Percentiles rank a stretch among this genome's conserved stretches.
phyloP scores from a whole-genome alignment of 352 stramenopile genomes.

The Saprolegnia parasitica region DNA sequence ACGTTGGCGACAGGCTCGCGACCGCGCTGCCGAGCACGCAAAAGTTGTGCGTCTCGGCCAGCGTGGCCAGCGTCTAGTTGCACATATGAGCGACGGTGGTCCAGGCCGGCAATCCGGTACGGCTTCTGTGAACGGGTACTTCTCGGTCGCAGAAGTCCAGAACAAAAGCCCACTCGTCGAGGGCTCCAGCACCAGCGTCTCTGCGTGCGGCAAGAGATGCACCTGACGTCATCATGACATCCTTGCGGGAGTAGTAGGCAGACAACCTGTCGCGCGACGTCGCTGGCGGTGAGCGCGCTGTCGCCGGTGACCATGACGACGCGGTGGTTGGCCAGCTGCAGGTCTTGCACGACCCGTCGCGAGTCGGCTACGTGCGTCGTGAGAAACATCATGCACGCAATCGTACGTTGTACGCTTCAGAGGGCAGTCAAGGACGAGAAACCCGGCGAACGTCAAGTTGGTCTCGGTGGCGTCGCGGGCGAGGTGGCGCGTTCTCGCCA shows the following conservation, averaged over 20 bases:
- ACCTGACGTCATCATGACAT: slow-evolving; percentile 29
- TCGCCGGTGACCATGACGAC: slow-evolving; percentile 99
- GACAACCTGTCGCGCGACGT: slow-evolving; percentile 92
- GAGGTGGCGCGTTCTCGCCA: slow-evolving; percentile 64
- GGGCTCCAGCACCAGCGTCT: slow-evolving; percentile 2
- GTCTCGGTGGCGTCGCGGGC: slow-evolving; percentile 88
- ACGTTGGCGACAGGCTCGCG: slow-evolving; percentile 27
- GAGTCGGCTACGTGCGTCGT: slow-evolving; percentile 92
- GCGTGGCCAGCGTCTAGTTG: slow-evolving; percentile 19
- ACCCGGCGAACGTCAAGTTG: slow-evolving; percentile 94
- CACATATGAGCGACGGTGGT: too few species aligned
- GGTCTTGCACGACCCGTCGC: slow-evolving; percentile 86
- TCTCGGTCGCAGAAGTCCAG: background rate
- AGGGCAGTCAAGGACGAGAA: slow-evolving; percentile 85
- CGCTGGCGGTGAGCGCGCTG: slow-evolving; percentile 93
- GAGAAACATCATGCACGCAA: slow-evolving; percentile 91
- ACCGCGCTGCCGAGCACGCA: slow-evolving; percentile 44
- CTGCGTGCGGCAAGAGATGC: too few species aligned
- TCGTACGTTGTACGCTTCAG: slow-evolving; percentile 84
- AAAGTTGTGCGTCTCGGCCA: slow-evolving; percentile 34
- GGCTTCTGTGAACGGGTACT: background rate
- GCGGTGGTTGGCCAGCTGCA: slow-evolving; percentile 89
- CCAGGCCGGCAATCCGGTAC: too few species aligned
- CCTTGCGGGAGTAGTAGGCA: slow-evolving; percentile 70
- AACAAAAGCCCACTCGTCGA: slow-evolving; percentile 24